These are phyloP conservation scores for Trametes gibbosa DNA, from an alignment of 768 basidiomycete genomes.

Conservation along the genomic window DNA sequence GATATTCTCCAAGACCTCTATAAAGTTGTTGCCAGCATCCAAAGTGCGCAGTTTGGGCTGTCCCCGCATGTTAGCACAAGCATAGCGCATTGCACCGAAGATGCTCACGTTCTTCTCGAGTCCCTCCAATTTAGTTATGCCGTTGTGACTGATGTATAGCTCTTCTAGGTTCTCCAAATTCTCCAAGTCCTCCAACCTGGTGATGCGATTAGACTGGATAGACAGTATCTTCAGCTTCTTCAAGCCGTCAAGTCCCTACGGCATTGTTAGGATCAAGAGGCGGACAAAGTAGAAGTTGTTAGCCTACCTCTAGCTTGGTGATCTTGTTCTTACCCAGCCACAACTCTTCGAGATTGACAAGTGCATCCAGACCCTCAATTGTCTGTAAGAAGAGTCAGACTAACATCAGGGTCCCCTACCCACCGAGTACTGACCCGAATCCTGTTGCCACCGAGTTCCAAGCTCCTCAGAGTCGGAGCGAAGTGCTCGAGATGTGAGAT, in stretches of 20 bases:
- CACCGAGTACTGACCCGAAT: conserved; percentile 86
- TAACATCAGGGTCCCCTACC: no score
- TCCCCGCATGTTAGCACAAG: neutral
- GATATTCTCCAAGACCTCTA: conserved; percentile 76
- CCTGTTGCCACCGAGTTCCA: conserved; percentile 93
- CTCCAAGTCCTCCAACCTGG: conserved; percentile 80
- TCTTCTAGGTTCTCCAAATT: conserved; percentile 74
- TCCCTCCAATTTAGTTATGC: conserved; percentile 78
- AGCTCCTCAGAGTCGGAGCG: conserved; percentile 61
- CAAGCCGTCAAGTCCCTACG: conserved; percentile 67
- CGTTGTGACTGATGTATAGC: conserved; percentile 93
- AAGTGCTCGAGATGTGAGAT: conserved; percentile 64
- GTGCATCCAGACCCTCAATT: conserved; percentile 81
- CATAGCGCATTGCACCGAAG: conserved; percentile 21
- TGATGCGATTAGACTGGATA: conserved; percentile 92
- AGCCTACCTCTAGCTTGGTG: conserved; percentile 69
- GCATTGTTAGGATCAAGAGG: neutral
- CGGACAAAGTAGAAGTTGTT: neutral
- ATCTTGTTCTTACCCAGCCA: conserved; percentile 99
- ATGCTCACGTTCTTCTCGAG: conserved; percentile 73
- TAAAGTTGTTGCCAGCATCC: conserved; percentile 85
- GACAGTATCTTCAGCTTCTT: conserved; percentile 81
- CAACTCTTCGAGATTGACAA: conserved; percentile 84
- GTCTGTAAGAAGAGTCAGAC: conserved; percentile 44
- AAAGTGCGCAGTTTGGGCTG: conserved; percentile 75